Base-by-base conservation (phyloP, 345 rosid genomes). In the Citrus hindsii region DNA sequence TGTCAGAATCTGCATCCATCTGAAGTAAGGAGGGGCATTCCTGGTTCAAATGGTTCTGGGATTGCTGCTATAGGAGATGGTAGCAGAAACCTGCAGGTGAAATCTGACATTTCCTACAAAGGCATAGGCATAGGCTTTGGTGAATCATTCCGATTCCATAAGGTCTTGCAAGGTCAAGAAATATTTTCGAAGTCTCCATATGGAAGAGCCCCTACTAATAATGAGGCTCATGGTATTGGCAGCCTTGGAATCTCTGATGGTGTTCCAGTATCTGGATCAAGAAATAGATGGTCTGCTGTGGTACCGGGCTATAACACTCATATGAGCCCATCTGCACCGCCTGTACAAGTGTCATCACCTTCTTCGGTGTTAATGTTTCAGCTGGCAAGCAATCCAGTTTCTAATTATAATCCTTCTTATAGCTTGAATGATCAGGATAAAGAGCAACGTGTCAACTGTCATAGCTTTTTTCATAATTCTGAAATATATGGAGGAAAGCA, bases 141-240 rank as follows among this genome's bases (percentile, higher is more conserved):
- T 76, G 95, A 92, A 84, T 88, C 93, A 79, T 81, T 81, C 63
- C 84, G 87, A 83, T 92, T 88, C 88, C 93, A 83, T 77, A 87
- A 92, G 93, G 99, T 94, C 94, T 92, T 96, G 92, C 98, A 94
- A 96, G 98, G 99, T 96, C 99, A 94, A 96, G 98, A 94, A 92
- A 92, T 89, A 76, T 87, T 84, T 84, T 83, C 89, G 24, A 77
- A 82, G 76, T 82, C 87, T 35, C 79, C 89, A 32, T 86, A 74
- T 79, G 80, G 82, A 38, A 74, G 85, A 77, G 84, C 76, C 70
- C 37, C 74, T 9, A 69, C 40, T 82, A 13, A 71, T 38, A 76
- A 69, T 16, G 89, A 85, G 84, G 83, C 85, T 76, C 77, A 27
- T 64, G 80, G 82, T 55, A 88, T 84, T 83, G 88, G 90, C 67